These are phyloP conservation scores for Elsinoe ampelina DNA, from an alignment of 2,329 filamentous ascomycete species.

Conservation along the genomic window DNA sequence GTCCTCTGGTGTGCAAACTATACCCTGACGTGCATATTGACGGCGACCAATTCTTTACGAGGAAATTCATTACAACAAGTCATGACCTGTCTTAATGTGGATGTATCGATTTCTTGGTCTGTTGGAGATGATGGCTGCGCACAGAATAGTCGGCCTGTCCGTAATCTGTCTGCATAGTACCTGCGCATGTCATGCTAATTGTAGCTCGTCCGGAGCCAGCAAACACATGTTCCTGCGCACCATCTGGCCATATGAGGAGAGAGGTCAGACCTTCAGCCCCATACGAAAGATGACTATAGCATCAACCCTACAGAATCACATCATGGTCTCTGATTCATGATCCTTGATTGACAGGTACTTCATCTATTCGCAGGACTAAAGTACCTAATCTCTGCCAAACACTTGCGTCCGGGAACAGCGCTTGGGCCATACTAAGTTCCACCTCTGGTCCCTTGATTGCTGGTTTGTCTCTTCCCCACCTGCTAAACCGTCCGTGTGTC, in stretches of 20 bases:
- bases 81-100: background rate
- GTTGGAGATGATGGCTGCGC: background rate
- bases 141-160: background rate
- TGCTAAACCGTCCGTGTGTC: conserved; percentile 9
- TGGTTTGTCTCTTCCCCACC: background rate
- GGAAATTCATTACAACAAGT: background rate
- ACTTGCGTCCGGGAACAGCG: background rate
- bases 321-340: background rate
- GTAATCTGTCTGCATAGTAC: background rate
- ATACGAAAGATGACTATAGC: background rate
- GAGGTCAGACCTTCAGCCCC: background rate
- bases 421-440: background rate
- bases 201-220: background rate
- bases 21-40: background rate
- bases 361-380: background rate
- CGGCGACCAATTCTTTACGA: background rate
- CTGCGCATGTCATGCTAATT: background rate
- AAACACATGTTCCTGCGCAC: conserved; percentile 8
- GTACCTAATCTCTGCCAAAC: conserved; percentile 7
- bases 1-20: background rate
- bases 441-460: background rate
- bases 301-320: background rate
- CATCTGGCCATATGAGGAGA: background rate
- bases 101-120: background rate
- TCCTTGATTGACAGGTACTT: background rate